Conservation (phyloP, 192 early-diverging fungal genomes). For the Spinellus fusiger region DNA sequence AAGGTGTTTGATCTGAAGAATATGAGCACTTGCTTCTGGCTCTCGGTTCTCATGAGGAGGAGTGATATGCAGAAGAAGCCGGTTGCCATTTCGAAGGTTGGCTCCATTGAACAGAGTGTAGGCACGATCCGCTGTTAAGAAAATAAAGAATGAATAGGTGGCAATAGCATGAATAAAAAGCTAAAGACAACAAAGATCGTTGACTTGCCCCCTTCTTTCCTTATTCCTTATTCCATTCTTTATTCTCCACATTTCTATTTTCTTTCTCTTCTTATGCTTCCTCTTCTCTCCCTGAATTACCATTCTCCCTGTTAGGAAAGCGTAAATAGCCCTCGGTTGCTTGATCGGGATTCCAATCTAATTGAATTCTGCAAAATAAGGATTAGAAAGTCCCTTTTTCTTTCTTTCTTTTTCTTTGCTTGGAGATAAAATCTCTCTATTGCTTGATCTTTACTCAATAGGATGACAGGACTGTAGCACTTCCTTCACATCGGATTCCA, state of each 20-base stretch:
- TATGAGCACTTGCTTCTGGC: slow-evolving; percentile 11
- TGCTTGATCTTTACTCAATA: slow-evolving; percentile 11
- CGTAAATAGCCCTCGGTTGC: slow-evolving; percentile 16
- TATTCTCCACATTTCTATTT: background rate
- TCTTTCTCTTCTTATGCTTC: background rate
- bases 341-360: slow-evolving; percentile 1
- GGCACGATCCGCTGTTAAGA: slow-evolving; percentile 25
- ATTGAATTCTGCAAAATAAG: slow-evolving; percentile 2
- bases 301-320: slow-evolving; percentile 26
- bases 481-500: slow-evolving; percentile 23
- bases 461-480: slow-evolving; percentile 14
- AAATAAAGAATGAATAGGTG: background rate
- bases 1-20: slow-evolving; percentile 26
- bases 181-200: background rate
- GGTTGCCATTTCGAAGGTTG: slow-evolving; percentile 1
- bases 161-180: background rate
- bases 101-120: slow-evolving; percentile 28
- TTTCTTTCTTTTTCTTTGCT: background rate
- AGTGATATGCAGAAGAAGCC: slow-evolving; percentile 12
- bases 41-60: background rate
- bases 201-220: background rate
- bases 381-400: too few species aligned
- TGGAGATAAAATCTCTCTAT: background rate
- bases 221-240: background rate
- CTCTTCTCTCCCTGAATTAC: slow-evolving; percentile 1